phyloP scores from a whole-genome alignment of 768 basidiomycete species.

The Pholiota molesta region DNA sequence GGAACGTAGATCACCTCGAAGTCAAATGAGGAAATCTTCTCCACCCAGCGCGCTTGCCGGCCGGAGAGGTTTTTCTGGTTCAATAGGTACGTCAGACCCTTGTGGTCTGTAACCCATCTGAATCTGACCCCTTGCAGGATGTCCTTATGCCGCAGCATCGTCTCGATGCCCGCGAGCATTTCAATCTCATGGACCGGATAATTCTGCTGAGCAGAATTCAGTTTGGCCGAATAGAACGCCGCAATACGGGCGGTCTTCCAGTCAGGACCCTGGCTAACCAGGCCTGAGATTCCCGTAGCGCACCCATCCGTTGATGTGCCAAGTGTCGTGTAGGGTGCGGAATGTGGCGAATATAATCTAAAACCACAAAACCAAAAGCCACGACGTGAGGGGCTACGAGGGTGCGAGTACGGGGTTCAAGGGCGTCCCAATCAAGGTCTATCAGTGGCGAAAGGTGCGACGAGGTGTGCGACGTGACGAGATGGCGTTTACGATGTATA shows the following conservation, averaged over 20 bases:
- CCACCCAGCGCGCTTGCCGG: slow-evolving; percentile 35
- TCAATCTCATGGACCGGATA: slow-evolving; percentile 27
- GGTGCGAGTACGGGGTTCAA: no score
- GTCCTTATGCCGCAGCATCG: slow-evolving; percentile 17
- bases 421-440: no score
- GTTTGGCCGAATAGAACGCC: slow-evolving; percentile 35
- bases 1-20: slow-evolving; percentile 10
- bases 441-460: no score
- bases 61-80: slow-evolving; percentile 31
- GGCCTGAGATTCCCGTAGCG: slow-evolving; percentile 26
- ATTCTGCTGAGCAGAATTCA: slow-evolving; percentile 34
- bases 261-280: slow-evolving; percentile 22
- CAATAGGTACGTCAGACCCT: slow-evolving; percentile 24
- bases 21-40: slow-evolving; percentile 17
- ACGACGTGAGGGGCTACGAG: no score
- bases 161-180: no score
- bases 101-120: slow-evolving; percentile 28
- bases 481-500: no score
- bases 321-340: no score
- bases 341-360: no score
- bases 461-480: no score
- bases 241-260: slow-evolving; percentile 24
- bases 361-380: no score
- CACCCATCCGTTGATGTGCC: slow-evolving; percentile 34
- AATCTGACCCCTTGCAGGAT: slow-evolving; percentile 29